phyloP scores from a whole-genome alignment of 2,329 filamentous ascomycete species.

The Apiospora aurea region DNA sequence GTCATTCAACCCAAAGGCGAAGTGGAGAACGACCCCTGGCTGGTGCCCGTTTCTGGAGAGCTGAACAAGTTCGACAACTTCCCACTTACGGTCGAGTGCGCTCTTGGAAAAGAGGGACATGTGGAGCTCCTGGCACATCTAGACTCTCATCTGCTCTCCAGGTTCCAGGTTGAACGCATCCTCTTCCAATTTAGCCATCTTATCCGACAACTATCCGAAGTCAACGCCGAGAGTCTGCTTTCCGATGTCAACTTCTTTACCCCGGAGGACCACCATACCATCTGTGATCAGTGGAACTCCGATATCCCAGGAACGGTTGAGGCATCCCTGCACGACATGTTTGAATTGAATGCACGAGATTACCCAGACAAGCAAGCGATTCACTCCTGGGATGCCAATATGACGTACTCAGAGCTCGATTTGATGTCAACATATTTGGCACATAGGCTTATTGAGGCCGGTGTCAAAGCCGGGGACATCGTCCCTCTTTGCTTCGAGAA shows the following conservation, averaged over 20 bases:
- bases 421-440: conserved; percentile 35
- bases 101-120: not conserved
- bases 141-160: conserved; percentile 13
- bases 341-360: conserved; percentile 9
- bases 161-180: conserved; percentile 25
- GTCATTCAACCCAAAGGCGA: conserved; percentile 43
- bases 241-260: conserved; percentile 28
- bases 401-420: conserved; percentile 42
- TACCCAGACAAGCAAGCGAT: conserved; percentile 21
- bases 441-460: conserved; percentile 27
- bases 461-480: conserved; percentile 37
- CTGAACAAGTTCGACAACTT: conserved; percentile 24
- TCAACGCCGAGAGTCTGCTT: not conserved
- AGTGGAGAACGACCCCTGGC: not conserved
- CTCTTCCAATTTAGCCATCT: conserved; percentile 28
- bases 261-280: conserved; percentile 24
- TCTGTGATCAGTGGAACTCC: conserved; percentile 25
- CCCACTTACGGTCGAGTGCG: conserved; percentile 25
- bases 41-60: not conserved
- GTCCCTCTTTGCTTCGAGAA: conserved; percentile 46
- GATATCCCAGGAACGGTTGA: not conserved
- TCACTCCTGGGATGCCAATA: conserved; percentile 37
- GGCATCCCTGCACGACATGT: conserved; percentile 16
- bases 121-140: not conserved
- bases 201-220: conserved; percentile 28